Evolutionary conservation across 352 stramenopile species (phyloP), one percentile per base, ranked within the genome.

Genomic region (Phytophthora colocasiae): DNA sequence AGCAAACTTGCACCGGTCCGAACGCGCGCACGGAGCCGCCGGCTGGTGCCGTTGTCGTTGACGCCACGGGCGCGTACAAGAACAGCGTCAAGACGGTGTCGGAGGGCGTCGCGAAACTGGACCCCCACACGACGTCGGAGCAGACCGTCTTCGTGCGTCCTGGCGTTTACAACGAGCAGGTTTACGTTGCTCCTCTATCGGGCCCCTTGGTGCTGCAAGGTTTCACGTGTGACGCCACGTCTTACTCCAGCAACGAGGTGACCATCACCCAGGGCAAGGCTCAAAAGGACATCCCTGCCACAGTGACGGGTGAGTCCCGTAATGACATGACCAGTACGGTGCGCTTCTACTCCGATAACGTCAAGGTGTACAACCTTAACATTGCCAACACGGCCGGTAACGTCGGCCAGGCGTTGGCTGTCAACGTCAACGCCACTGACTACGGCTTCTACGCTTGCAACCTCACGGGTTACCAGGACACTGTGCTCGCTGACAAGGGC

Each of bases 291-390:
- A 73, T 73, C 39, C 66, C 66, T 26, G 41, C 36, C n/a, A 54
- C 63, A 12, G 59, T 73, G 17, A 69, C 17, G 27, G 49, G 53
- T 39, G 58, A 58, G 27, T 38, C 47, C 1, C 47, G 51, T 17
- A 70, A 74, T 36, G 66, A 74, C 52, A 51, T 74, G 60, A 74
- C 59, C 26, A 70, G 60, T 41, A 74, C 60, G 3, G 15, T 74
- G 22, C 66, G 60, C 32, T 66, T 74, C 38, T 46, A 63, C 6
- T 58, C 60, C 19, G 54, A 74, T 39, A 74, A 70, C 7, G 66
- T 74, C 7, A 74, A 74, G 53, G 59, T 69, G 41, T 73, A 73
- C 66, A 73, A 69, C 54, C 66, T 73, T 34, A 71, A 75, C 51
- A 61, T 64, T 24, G 61, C 54, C 29, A 75, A 70, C 54, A 70